Conservation (phyloP, 164 flowering plant genomes). For the Tetrastigma voinierianum region DNA sequence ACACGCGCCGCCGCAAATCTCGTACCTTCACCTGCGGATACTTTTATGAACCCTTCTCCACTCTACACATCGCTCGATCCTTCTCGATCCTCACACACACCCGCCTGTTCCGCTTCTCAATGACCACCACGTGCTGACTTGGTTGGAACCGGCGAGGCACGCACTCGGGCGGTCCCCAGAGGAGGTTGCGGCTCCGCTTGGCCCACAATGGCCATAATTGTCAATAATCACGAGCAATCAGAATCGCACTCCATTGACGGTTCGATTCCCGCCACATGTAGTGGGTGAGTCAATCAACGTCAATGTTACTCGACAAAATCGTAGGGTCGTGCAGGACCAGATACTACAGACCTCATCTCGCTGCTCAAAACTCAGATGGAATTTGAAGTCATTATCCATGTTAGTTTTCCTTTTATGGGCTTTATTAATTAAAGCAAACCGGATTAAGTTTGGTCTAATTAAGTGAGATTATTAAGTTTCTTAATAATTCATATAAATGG, state of each 20-base stretch:
- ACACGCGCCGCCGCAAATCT: constrained; percentile 12
- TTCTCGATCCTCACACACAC: constrained; percentile 24
- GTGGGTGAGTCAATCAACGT: constrained; percentile 7
- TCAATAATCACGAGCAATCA: constrained; percentile 27
- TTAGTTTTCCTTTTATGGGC: no score
- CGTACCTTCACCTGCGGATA: constrained; percentile 19
- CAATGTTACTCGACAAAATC: no score
- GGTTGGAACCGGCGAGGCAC: constrained; percentile 8
- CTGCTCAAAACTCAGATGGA: no score
- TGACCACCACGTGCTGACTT: constrained; percentile 18
- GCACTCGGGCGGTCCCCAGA: not conserved
- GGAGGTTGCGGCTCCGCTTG: constrained; percentile 19
- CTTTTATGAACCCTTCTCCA: constrained; percentile 18
- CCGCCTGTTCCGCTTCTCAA: constrained; percentile 16
- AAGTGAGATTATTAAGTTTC: no score
- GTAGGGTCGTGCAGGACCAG: no score
- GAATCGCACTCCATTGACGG: constrained; percentile 16
- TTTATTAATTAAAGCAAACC: no score
- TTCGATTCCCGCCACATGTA: constrained; percentile 5
- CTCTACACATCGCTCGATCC: constrained; percentile 15
- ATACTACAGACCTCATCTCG: no score
- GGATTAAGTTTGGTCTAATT: no score
- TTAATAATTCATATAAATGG: no score
- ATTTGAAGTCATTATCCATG: no score
- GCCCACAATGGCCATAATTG: constrained; percentile 25